Evolutionary conservation across 2,329 filamentous ascomycete species (phyloP), one percentile per base, ranked within the genome.

Genomic region (Shiraia sp.): DNA sequence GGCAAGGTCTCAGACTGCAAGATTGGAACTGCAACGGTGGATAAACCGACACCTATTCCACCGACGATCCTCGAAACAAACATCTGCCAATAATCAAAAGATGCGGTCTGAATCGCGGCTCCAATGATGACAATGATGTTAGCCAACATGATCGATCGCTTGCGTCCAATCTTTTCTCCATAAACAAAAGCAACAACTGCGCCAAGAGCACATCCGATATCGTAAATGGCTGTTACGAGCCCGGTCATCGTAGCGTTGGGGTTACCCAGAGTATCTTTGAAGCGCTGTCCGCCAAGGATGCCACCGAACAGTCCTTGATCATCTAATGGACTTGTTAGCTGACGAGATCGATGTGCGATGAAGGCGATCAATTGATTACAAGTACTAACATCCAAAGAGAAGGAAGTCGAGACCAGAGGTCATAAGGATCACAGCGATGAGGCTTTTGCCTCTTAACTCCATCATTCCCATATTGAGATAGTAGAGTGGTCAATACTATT

Each of bases 101-200:
- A 52, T 2, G 58, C 57, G 3, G 62, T 58, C 33, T 69, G 66
- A 4, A 69, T 45, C 10, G 61, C 49, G 8, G 63, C 65, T 10
- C 67, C 66, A 27, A 65, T 37, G 3, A 56, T 55, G 45, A 69
- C 62, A 23, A 67, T 59, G 7, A 59, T 47, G n/a, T 60, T 76
- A 10, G 81, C 82, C 10, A 82, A 71, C 48, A 85, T 78, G 36
- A 82, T 80, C 5, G 74, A 75, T 19, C 76, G 67, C 56, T 74
- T 72, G 13, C 81, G 71, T 5, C 80, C 81, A 28, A 83, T 73
- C 5, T 71, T 70, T 45, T 86, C 82, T 25, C 82, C 82, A 14
- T 78, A 64, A 47, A 69, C 68, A 14, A 66, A 51, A 7, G 54
- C 53, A 1, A 67, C 45, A 22, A 73, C 59, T 4, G 71, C 70